Evolutionary conservation across 2,329 filamentous ascomycete species (phyloP), one percentile per base, ranked within the genome.

Genomic region (Fusarium protoensiforme): DNA sequence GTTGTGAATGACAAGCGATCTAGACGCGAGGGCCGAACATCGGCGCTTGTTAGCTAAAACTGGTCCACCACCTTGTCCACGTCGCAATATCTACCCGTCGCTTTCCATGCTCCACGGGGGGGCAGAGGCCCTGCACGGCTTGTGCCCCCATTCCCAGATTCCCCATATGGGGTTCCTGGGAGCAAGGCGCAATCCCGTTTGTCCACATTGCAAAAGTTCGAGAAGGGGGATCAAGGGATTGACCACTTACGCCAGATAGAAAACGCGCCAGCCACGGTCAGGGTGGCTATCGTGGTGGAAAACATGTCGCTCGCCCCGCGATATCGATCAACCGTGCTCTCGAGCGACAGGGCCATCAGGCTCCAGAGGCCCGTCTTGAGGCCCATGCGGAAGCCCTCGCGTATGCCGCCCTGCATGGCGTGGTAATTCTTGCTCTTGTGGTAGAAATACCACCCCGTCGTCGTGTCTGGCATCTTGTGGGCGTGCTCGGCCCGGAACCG

Each of bases 361-460:
- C 91, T 93, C 89, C 95, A 95, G 53, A 92, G 85, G 6, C 90
- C 90, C 7, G 97, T 87, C 75, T 89, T 91, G 35, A 85, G 80
- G 2, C 93, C 95, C 87, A 96, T 94, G 74, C 89, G 91, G 58
- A 94, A 77, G 0, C 94, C 96, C 78, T 97, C 94, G 61, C 90
- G 90, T 20, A 97, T 85, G 1, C 93, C 96, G 7, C 93, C 93
- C 24, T 93, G 88, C 77, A 94, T 92, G 60, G 93, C 89, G 78
- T 94, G 91, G 85, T 99, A 98, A 83, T 98, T 98, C 83, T 98
- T 98, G 80, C 91, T 94, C 84, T 98, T 98, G 86, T 98, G 96
- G 83, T 99, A 99, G n/a, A 98, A 89, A 81, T 96, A 99, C 96
- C 96, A 99, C 20, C 95, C 96, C 3, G 92, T 90, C 29, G 94